phyloP scores from a whole-genome alignment of 2,329 filamentous ascomycete species.

The Zymoseptoria crescenta region DNA sequence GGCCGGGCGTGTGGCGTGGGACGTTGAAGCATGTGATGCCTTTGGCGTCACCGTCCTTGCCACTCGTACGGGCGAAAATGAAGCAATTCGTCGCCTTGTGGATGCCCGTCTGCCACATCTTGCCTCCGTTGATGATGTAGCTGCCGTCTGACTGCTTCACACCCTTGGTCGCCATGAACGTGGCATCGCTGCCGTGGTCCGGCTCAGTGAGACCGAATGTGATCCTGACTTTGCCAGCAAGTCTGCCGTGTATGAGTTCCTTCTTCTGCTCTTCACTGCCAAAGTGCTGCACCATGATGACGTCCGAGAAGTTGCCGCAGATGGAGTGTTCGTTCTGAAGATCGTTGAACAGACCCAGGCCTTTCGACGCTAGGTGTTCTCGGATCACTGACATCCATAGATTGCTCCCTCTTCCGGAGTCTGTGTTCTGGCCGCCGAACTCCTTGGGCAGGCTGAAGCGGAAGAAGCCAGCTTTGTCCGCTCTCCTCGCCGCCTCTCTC shows the following conservation, averaged over 20 bases:
- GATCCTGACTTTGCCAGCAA: slow-evolving; percentile 47
- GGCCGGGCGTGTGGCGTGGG: slow-evolving; percentile 44
- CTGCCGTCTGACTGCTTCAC: slow-evolving; percentile 39
- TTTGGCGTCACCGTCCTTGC: slow-evolving; percentile 43
- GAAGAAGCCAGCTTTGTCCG: slow-evolving; percentile 54
- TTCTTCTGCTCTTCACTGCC: slow-evolving; percentile 48
- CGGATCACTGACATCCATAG: slow-evolving; percentile 57
- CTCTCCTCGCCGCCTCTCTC: slow-evolving; percentile 40
- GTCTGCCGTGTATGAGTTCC: slow-evolving; percentile 46
- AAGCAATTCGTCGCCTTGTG: slow-evolving; percentile 55
- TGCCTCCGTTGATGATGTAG: slow-evolving; percentile 50
- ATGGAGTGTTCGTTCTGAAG: slow-evolving; percentile 57
- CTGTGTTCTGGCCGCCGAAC: slow-evolving; percentile 47
- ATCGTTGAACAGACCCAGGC: slow-evolving; percentile 55
- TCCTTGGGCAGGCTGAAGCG: slow-evolving; percentile 50
- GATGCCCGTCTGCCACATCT: slow-evolving; percentile 60
- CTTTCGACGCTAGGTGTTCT: slow-evolving; percentile 52
- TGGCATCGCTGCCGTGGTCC: slow-evolving; percentile 55
- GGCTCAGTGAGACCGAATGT: slow-evolving; percentile 58
- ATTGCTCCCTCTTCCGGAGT: slow-evolving; percentile 41
- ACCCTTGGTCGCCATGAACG: slow-evolving; percentile 52
- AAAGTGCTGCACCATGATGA: slow-evolving; percentile 56
- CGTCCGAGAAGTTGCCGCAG: slow-evolving; percentile 55
- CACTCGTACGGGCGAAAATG: slow-evolving; percentile 53
- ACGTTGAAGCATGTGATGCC: slow-evolving; percentile 57